These are phyloP conservation scores for Pichia nanzhaoensis DNA, from an alignment of 805 yeast genomes.

Conservation along the genomic window DNA sequence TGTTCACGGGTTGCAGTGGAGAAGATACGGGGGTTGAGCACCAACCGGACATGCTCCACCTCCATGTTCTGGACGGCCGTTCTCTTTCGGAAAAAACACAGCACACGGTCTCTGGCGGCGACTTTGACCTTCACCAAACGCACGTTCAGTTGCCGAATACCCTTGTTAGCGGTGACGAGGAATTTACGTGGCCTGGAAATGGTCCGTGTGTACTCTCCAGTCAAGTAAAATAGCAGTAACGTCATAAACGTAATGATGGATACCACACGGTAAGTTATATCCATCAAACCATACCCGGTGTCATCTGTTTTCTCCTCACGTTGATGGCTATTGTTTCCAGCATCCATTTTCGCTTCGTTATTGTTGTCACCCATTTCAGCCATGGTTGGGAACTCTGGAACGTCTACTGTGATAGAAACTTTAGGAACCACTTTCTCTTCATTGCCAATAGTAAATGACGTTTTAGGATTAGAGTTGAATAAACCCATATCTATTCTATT, in stretches of 20 bases:
- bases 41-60: conserved; percentile 70
- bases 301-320: background rate
- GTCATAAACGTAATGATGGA: conserved; percentile 62
- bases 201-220: conserved; percentile 86
- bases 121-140: conserved; percentile 59
- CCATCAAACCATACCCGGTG: conserved; percentile 25
- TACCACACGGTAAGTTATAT: conserved; percentile 43
- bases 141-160: conserved; percentile 75
- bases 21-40: conserved; percentile 75
- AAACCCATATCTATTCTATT: background rate
- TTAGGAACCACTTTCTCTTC: background rate
- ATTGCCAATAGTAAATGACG: no score
- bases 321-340: background rate
- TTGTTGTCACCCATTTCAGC: background rate
- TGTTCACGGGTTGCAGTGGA: conserved; percentile 80
- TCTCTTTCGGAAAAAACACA: background rate
- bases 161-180: conserved; percentile 78
- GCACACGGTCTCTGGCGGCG: conserved; percentile 6
- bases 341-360: background rate
- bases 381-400: background rate
- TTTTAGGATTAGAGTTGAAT: no score
- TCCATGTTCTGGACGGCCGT: conserved; percentile 52
- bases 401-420: background rate
- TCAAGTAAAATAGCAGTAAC: conserved; percentile 66
- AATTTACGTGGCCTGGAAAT: conserved; percentile 77